Percentiles rank a stretch among this genome's conserved stretches.
These are phyloP conservation scores for Dactylellina haptotyla DNA, from an alignment of 2,329 filamentous ascomycete genomes.

Conservation along the genomic window DNA sequence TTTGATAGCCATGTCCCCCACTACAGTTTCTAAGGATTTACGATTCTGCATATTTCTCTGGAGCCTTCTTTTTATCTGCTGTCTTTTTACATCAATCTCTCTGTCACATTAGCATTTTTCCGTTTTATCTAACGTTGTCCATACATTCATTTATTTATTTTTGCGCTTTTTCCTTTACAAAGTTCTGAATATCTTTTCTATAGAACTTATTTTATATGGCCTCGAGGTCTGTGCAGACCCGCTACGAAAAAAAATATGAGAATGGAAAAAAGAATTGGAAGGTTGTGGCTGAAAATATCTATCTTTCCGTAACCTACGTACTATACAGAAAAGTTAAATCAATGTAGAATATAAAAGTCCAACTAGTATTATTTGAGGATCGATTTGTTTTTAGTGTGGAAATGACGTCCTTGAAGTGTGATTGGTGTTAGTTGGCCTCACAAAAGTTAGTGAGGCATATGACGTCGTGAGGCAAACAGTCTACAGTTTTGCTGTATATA, in stretches of 20 bases:
- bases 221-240: neutral
- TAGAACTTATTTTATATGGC: neutral
- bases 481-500: too few relatives aligned
- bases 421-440: conserved; percentile 1
- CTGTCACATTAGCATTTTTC: conserved; percentile 19
- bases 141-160: neutral
- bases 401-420: conserved; percentile 24
- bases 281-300: too few relatives aligned
- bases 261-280: neutral
- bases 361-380: too few relatives aligned
- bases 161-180: neutral
- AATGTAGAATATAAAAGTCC: too few relatives aligned
- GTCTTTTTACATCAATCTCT: too few relatives aligned
- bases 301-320: too few relatives aligned
- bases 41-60: conserved; percentile 26
- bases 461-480: conserved; percentile 23
- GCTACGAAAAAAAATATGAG: neutral
- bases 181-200: too few relatives aligned
- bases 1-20: too few relatives aligned
- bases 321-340: too few relatives aligned
- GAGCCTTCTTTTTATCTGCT: conserved; percentile 2
- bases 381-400: too few relatives aligned
- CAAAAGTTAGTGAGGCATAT: conserved; percentile 32
- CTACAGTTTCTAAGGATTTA: conserved; percentile 13
- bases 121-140: neutral